Percentiles rank a stretch among this genome's conserved stretches.
Evolutionary conservation across 2,329 filamentous ascomycete species (phyloP).

Genomic region (Pseudogymnoascus sp.): DNA sequence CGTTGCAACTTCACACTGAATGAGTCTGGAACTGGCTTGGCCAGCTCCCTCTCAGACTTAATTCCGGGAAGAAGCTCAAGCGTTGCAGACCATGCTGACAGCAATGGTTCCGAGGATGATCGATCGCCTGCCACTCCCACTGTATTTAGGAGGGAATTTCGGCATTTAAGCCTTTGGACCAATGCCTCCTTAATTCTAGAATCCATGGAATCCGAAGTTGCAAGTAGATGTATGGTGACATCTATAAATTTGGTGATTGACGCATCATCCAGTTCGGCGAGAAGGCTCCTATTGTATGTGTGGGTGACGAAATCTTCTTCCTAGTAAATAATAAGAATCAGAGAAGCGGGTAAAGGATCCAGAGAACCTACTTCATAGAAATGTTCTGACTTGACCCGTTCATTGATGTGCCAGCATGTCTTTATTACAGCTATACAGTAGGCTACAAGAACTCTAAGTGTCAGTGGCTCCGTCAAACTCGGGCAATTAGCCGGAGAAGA

Average conservation of each 20-base stretch:
- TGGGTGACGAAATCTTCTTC: slow-evolving; percentile 97
- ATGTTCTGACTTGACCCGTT: slow-evolving; percentile 71
- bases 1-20: slow-evolving; percentile 89
- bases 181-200: slow-evolving; percentile 47
- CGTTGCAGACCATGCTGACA: slow-evolving; percentile 36
- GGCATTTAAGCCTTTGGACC: slow-evolving; percentile 56
- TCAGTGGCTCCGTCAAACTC: slow-evolving; percentile 37
- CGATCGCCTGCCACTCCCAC: slow-evolving; percentile 46
- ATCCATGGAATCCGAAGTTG: slow-evolving; percentile 19
- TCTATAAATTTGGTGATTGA: slow-evolving; percentile 24
- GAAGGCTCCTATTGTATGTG: slow-evolving; percentile 73
- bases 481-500: slow-evolving; percentile 15
- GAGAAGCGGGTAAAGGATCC: not conserved
- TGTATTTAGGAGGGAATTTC: slow-evolving; percentile 53
- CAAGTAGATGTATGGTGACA: slow-evolving; percentile 27
- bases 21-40: slow-evolving; percentile 61
- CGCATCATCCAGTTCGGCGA: slow-evolving; percentile 54
- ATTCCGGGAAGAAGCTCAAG: slow-evolving; percentile 45
- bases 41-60: slow-evolving; percentile 53
- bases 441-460: slow-evolving; percentile 62
- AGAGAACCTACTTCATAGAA: slow-evolving; percentile 68
- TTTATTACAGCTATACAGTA: slow-evolving; percentile 85
- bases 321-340: slow-evolving; percentile 34
- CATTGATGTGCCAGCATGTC: slow-evolving; percentile 70
- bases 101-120: slow-evolving; percentile 29